These are phyloP conservation scores for Globisporangium mamillatum DNA, from an alignment of 352 stramenopile genomes.

Conservation along the genomic window DNA sequence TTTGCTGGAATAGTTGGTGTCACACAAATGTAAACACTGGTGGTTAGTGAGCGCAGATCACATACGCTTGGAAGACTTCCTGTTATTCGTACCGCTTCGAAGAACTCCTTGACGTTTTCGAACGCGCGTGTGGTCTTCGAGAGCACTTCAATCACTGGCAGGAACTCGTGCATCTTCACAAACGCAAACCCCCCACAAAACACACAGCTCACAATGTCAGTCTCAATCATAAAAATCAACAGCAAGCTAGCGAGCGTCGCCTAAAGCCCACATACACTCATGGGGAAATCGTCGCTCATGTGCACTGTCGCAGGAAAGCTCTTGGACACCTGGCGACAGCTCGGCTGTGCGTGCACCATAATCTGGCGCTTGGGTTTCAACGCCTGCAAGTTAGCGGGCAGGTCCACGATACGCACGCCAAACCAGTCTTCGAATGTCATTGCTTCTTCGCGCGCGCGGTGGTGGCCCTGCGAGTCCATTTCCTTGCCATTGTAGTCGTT, in stretches of 20 bases:
- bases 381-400: constrained; percentile 28
- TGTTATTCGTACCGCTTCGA: constrained; percentile 38
- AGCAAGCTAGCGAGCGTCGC: neutral
- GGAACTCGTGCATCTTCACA: constrained; percentile 48
- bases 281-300: constrained; percentile 55
- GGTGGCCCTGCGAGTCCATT: constrained; percentile 31
- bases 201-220: neutral
- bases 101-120: constrained; percentile 60
- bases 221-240: neutral
- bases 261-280: constrained; percentile 35
- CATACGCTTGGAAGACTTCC: neutral
- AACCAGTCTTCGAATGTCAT: constrained; percentile 68
- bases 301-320: constrained; percentile 54
- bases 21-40: neutral
- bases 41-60: neutral
- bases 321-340: constrained; percentile 47
- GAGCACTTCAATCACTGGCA: constrained; percentile 64
- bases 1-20: constrained; percentile 19
- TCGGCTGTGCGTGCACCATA: constrained; percentile 51
- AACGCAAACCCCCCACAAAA: neutral
- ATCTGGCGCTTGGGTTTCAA: constrained; percentile 41
- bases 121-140: constrained; percentile 66
- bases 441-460: constrained; percentile 37
- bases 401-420: constrained; percentile 35
- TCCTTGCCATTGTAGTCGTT: constrained; percentile 10